These are phyloP conservation scores for Crithidia acanthocephali DNA, from an alignment of 208 protist genomes.

Conservation along the genomic window DNA sequence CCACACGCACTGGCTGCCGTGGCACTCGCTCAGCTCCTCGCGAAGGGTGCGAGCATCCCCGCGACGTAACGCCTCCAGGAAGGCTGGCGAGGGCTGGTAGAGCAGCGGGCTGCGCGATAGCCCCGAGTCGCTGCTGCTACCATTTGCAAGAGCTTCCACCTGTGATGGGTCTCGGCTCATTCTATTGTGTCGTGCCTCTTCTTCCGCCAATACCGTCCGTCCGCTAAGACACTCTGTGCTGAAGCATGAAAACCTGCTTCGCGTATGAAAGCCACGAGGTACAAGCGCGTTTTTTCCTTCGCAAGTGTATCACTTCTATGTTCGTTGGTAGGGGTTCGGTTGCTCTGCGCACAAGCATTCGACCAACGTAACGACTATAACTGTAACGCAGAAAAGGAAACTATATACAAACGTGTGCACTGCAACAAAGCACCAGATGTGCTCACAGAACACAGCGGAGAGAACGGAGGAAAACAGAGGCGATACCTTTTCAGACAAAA, in stretches of 20 bases:
- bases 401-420: no score
- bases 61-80: slow-evolving; percentile 11
- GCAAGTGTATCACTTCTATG: no score
- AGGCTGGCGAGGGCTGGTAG: slow-evolving; percentile 1
- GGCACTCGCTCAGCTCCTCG: not conserved
- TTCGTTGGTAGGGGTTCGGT: no score
- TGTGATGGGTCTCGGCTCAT: slow-evolving; percentile 14
- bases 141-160: not conserved
- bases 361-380: no score
- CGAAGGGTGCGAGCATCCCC: slow-evolving; percentile 29
- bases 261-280: no score
- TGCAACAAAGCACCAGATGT: no score
- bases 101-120: not conserved
- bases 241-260: slow-evolving; percentile 5
- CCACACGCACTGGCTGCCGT: slow-evolving; percentile 10
- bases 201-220: not conserved
- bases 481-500: no score
- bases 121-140: not conserved
- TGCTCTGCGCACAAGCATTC: no score
- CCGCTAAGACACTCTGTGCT: not conserved
- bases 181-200: not conserved
- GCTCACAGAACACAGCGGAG: no score
- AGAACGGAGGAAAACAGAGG: no score
- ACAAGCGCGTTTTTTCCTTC: no score
- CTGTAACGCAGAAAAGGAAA: no score